Conservation (phyloP, 805 yeast genomes). For the Metschnikowia kofuensis region DNA sequence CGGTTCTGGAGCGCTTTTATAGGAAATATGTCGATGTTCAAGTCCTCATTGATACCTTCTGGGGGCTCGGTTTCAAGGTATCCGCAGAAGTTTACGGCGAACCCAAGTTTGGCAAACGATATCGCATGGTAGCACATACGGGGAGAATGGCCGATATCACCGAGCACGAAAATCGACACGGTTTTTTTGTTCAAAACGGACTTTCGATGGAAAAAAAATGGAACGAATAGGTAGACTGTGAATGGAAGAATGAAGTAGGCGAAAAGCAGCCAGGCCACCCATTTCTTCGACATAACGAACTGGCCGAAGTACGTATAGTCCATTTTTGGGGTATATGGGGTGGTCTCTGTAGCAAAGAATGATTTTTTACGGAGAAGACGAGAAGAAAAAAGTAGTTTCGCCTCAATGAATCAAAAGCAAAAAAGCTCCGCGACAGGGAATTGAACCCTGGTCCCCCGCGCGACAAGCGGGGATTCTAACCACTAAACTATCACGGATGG, state of each 20-base stretch:
- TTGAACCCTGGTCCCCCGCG: conserved; percentile 24
- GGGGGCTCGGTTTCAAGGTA: conserved; percentile 63
- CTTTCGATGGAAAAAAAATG: conserved; percentile 28
- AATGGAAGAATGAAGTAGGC: conserved; percentile 48
- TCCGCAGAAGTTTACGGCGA: conserved; percentile 81
- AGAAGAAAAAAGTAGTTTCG: background rate
- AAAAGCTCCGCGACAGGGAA: conserved; percentile 20
- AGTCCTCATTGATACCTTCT: conserved; percentile 46
- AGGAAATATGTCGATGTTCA: conserved; percentile 49
- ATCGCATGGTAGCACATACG: conserved; percentile 88
- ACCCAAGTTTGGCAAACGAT: conserved; percentile 67
- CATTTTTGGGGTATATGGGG: background rate
- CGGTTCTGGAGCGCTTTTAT: conserved; percentile 41
- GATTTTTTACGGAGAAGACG: background rate
- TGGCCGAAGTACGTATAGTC: conserved; percentile 5
- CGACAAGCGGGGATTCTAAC: conserved; percentile 24
- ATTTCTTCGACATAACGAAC: conserved; percentile 14
- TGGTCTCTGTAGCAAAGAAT: background rate
- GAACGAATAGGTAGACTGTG: conserved; percentile 39
- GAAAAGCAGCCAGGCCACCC: conserved; percentile 45
- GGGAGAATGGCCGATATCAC: conserved; percentile 94
- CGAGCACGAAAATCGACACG: conserved; percentile 78
- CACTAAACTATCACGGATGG: conserved; percentile 21
- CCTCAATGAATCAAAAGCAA: background rate
- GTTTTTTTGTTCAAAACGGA: conserved; percentile 39